Evolutionary conservation across 208 protist species (phyloP).

Genomic region (Lotmaria passim): DNA sequence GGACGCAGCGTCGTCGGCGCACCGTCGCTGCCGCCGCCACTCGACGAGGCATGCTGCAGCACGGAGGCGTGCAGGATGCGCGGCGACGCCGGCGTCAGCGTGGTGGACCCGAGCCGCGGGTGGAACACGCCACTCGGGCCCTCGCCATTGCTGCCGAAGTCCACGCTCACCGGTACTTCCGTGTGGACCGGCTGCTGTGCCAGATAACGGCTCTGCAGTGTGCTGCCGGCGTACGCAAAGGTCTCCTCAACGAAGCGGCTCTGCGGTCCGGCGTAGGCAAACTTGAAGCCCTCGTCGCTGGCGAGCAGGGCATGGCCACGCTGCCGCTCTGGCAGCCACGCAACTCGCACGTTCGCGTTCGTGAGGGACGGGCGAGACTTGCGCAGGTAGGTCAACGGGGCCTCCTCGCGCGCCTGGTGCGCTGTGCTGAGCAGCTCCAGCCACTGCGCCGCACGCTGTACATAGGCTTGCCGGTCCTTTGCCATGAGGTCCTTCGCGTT

Average conservation of each 20-base stretch:
- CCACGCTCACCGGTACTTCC: constrained; percentile 57
- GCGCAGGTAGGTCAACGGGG: constrained; percentile 81
- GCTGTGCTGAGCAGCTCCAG: constrained; percentile 70
- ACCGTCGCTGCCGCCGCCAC: not conserved
- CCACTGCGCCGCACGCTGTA: constrained; percentile 73
- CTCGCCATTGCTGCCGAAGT: constrained; percentile 1
- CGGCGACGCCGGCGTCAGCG: constrained; percentile 14
- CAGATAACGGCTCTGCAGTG: constrained; percentile 71
- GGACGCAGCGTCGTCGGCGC: constrained; percentile 10
- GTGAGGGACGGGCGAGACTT: constrained; percentile 76
- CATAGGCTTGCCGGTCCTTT: constrained; percentile 66
- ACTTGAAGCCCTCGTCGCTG: constrained; percentile 74
- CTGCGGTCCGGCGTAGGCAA: constrained; percentile 49
- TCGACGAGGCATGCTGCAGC: constrained; percentile 29
- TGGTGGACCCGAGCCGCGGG: not conserved
- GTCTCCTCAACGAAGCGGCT: constrained; percentile 82
- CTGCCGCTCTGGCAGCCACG: constrained; percentile 65
- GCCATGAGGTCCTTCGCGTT: constrained; percentile 72
- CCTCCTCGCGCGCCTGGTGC: constrained; percentile 62
- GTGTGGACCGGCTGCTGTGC: constrained; percentile 74
- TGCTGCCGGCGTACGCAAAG: constrained; percentile 72
- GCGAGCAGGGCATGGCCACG: constrained; percentile 64
- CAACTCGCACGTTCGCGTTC: constrained; percentile 84
- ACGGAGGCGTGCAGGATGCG: constrained; percentile 63
- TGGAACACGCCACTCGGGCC: not conserved